These are phyloP conservation scores for Leccinellum luteum DNA, from an alignment of 768 basidiomycete species.

Conservation along the genomic window DNA sequence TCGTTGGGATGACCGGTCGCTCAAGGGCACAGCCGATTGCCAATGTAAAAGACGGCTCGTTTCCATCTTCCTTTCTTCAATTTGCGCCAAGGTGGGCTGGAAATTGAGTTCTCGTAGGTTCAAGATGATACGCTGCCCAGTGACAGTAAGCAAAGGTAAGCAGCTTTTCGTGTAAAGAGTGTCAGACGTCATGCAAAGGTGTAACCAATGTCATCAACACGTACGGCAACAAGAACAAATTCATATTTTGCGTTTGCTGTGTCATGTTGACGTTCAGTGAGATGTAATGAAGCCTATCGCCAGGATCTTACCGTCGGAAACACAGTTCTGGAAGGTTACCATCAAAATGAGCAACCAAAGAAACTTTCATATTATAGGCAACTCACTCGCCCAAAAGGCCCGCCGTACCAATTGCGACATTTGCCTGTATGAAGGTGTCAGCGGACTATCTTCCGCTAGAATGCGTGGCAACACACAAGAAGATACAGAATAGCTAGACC, in stretches of 20 bases:
- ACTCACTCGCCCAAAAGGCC: constrained; percentile 7
- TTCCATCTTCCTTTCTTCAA: neutral
- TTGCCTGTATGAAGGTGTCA: neutral
- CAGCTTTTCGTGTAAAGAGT: neutral
- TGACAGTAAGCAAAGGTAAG: constrained; percentile 6
- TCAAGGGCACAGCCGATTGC: neutral
- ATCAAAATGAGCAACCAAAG: neutral
- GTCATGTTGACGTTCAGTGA: neutral
- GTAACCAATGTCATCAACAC: neutral
- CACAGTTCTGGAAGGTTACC: neutral
- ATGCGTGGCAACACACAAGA: neutral
- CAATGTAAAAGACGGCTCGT: neutral
- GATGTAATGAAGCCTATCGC: neutral
- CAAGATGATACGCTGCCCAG: constrained; percentile 16
- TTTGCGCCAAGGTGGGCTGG: neutral
- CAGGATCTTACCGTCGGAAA: neutral
- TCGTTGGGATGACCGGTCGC: neutral
- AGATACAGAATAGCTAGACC: neutral
- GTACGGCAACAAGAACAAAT: constrained; percentile 1
- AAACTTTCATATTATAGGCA: neutral
- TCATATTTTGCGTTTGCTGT: neutral
- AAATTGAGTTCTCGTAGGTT: constrained; percentile 6
- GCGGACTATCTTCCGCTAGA: neutral
- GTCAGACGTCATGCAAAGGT: neutral
- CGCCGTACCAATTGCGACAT: neutral